These are phyloP conservation scores for Globisporangium alternatum DNA, from an alignment of 352 stramenopile species.

Conservation along the genomic window DNA sequence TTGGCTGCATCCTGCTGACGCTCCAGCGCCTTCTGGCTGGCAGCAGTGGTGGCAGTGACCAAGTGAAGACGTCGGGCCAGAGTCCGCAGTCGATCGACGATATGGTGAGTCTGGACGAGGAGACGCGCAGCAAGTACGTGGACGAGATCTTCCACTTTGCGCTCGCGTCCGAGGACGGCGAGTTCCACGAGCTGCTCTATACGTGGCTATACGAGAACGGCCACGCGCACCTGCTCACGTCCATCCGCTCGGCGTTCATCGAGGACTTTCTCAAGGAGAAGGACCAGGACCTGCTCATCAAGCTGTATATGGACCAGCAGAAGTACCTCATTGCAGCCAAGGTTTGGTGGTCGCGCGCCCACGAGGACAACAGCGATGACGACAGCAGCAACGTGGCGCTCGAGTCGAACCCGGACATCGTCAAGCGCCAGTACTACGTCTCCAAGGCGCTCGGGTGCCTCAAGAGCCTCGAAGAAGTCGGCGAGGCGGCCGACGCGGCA, in stretches of 20 bases:
- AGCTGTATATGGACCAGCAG: slow-evolving; percentile 85
- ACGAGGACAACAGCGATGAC: slow-evolving; percentile 50
- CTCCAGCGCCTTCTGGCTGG: slow-evolving; percentile 48
- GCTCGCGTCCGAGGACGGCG: slow-evolving; percentile 65
- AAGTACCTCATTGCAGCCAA: slow-evolving; percentile 83
- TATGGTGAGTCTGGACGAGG: slow-evolving; percentile 72
- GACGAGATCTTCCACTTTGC: slow-evolving; percentile 78
- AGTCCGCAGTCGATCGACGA: slow-evolving; percentile 73
- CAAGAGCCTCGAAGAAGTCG: slow-evolving; percentile 75
- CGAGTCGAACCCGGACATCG: slow-evolving; percentile 63
- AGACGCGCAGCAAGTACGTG: slow-evolving; percentile 56
- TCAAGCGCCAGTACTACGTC: slow-evolving; percentile 83
- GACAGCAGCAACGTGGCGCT: slow-evolving; percentile 40
- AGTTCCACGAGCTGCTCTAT: slow-evolving; percentile 79
- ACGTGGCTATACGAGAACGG: slow-evolving; percentile 82
- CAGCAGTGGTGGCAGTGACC: slow-evolving; percentile 20
- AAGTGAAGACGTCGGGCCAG: slow-evolving; percentile 21
- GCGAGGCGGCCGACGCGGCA: slow-evolving; percentile 66
- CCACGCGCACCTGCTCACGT: slow-evolving; percentile 50
- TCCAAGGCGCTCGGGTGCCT: slow-evolving; percentile 74
- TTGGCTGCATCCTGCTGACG: slow-evolving; percentile 68
- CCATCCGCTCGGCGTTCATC: slow-evolving; percentile 70
- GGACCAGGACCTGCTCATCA: slow-evolving; percentile 82
- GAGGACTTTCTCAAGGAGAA: slow-evolving; percentile 83
- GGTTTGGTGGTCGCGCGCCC: slow-evolving; percentile 76